Conservation (phyloP, 2,329 filamentous ascomycete genomes). For the Coniochaeta sp. region DNA sequence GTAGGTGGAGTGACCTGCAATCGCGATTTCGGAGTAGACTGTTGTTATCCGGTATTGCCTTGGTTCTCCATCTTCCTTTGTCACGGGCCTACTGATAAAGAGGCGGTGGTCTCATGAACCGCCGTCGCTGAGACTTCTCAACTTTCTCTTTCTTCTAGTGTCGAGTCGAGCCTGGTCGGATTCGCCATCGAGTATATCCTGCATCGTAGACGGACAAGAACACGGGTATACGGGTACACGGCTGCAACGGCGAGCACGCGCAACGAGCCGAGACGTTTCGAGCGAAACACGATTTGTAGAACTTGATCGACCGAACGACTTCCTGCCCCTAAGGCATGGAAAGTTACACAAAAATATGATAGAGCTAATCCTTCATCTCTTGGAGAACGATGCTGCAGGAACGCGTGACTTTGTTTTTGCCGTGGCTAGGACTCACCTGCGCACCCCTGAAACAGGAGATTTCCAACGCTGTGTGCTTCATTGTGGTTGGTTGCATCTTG, state of each 20-base stretch:
- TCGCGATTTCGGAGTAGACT: conserved; percentile 1
- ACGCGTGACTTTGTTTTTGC: no score
- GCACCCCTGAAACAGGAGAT: no score
- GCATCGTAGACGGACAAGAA: background rate
- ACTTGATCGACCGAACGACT: background rate
- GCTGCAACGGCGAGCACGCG: background rate
- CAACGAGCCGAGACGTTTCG: background rate
- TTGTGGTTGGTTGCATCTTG: no score
- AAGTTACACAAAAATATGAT: background rate
- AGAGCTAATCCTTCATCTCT: background rate
- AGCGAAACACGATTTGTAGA: background rate
- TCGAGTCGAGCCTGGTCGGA: background rate
- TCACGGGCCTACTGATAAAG: background rate
- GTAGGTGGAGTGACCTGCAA: conserved; percentile 23
- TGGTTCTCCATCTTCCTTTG: background rate
- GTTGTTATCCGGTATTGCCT: background rate
- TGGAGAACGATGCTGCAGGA: background rate
- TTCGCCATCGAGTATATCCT: background rate
- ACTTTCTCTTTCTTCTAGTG: conserved; percentile 1
- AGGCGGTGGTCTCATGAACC: background rate
- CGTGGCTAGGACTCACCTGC: no score
- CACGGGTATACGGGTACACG: background rate
- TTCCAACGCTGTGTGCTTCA: no score
- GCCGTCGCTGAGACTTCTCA: background rate
- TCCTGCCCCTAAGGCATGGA: background rate